phyloP scores from a whole-genome alignment of 306 rosid species.

The Fragaria vesca region DNA sequence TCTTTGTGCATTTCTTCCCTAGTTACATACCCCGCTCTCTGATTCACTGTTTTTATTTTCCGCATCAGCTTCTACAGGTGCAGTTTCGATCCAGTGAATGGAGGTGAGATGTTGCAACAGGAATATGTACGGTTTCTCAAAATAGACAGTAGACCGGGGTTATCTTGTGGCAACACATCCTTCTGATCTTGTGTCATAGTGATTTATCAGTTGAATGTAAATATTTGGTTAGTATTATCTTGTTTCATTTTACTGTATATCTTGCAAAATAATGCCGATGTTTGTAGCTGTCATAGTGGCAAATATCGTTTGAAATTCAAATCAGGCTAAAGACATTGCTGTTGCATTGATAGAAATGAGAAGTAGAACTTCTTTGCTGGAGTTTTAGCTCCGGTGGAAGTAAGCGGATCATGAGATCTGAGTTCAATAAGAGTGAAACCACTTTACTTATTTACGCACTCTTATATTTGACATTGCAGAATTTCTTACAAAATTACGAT shows the following conservation, averaged over 20 bases:
- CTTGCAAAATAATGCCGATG: constrained; percentile 17
- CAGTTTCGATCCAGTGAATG: constrained; percentile 63
- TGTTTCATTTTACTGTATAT: constrained; percentile 1
- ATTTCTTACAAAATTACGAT: not conserved
- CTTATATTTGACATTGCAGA: not conserved
- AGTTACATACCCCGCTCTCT: not conserved
- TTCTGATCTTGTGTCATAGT: constrained; percentile 39
- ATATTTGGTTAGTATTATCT: constrained; percentile 21
- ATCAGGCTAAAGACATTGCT: not conserved
- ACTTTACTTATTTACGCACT: not conserved
- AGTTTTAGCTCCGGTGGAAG: not conserved
- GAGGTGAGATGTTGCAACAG: constrained; percentile 75
- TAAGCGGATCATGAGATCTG: not conserved
- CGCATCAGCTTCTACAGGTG: constrained; percentile 67
- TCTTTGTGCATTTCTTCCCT: not conserved
- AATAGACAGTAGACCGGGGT: constrained; percentile 36
- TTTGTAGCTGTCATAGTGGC: not conserved
- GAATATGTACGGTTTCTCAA: constrained; percentile 66
- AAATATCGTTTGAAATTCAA: not conserved
- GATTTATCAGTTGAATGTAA: constrained; percentile 18
- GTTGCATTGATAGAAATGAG: not conserved
- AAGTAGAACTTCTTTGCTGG: not conserved
- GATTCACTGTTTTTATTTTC: constrained; percentile 5
- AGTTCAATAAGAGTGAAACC: not conserved
- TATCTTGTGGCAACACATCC: constrained; percentile 19